Conservation (phyloP, 1,284 basidiomycete genomes). For the Pseudozyma sp. region DNA sequence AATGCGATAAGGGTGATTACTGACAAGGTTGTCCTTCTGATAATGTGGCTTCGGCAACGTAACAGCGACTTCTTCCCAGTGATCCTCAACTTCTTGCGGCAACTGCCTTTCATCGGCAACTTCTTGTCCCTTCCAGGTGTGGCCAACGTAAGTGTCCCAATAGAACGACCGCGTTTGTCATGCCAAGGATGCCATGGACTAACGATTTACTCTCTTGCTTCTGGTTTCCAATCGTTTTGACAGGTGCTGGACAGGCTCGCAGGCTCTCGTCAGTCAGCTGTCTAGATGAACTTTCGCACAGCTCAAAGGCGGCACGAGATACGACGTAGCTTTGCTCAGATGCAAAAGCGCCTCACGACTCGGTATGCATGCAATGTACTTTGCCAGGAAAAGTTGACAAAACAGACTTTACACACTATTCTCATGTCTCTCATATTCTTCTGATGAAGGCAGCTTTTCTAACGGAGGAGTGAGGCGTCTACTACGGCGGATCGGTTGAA, state of each 20-base stretch:
- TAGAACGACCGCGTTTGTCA: background rate
- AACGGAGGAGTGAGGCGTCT: too few relatives aligned
- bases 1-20: background rate
- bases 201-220: background rate
- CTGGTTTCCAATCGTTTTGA: background rate
- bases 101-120: conserved; percentile 91
- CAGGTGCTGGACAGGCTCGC: conserved; percentile 70
- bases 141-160: conserved; percentile 64
- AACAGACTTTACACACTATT: too few relatives aligned
- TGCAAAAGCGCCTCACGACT: background rate
- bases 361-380: too few relatives aligned
- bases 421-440: too few relatives aligned
- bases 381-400: too few relatives aligned
- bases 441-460: too few relatives aligned
- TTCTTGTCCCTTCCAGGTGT: conserved; percentile 80
- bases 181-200: background rate
- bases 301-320: background rate
- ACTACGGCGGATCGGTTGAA: too few relatives aligned
- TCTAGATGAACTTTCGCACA: conserved; percentile 39
- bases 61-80: conserved; percentile 98
- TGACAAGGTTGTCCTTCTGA: conserved; percentile 8
- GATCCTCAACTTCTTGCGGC: conserved; percentile 92
- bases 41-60: background rate
- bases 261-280: conserved; percentile 70
- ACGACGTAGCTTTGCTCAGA: background rate